Conservation (phyloP, 805 yeast genomes). For the Yarrowia bubula region DNA sequence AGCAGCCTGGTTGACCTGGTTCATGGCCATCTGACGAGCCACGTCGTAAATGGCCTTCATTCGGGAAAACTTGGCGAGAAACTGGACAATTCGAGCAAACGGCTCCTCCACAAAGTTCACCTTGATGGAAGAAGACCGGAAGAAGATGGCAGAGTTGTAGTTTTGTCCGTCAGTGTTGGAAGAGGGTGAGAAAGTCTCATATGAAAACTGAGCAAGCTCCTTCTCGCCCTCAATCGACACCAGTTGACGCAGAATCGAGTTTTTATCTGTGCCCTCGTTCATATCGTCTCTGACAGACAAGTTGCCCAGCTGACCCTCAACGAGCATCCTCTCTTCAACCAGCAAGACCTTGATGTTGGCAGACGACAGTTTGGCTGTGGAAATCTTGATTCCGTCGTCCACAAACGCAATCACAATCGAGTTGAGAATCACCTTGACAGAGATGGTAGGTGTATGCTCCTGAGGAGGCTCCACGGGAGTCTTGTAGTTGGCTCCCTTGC, state of each 20-base stretch:
- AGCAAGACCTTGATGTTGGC: conserved; percentile 67
- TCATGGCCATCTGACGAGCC: conserved; percentile 84
- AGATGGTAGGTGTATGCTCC: conserved; percentile 41
- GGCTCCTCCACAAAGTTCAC: conserved; percentile 82
- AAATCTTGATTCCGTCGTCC: conserved; percentile 79
- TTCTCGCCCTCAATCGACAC: conserved; percentile 73
- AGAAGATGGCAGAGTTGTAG: conserved; percentile 56
- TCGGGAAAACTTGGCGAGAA: conserved; percentile 67
- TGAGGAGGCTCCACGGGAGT: conserved; percentile 19
- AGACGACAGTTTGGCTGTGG: conserved; percentile 70
- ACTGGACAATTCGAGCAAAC: conserved; percentile 61
- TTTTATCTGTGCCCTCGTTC: conserved; percentile 53
- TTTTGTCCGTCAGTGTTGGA: conserved; percentile 45
- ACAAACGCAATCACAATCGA: conserved; percentile 72
- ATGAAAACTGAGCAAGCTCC: conserved; percentile 74
- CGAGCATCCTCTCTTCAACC: conserved; percentile 69
- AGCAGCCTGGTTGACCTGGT: conserved; percentile 77
- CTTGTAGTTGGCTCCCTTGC: conserved; percentile 14
- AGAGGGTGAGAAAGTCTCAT: conserved; percentile 72
- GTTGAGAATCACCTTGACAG: conserved; percentile 64
- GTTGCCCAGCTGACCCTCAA: conserved; percentile 72
- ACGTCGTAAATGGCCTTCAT: conserved; percentile 89
- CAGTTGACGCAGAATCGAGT: conserved; percentile 60
- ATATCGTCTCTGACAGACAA: conserved; percentile 74
- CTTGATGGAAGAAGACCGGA: conserved; percentile 72